These are phyloP conservation scores for Daldinia vernicosa DNA, from an alignment of 495 filamentous ascomycete genomes.

Conservation along the genomic window DNA sequence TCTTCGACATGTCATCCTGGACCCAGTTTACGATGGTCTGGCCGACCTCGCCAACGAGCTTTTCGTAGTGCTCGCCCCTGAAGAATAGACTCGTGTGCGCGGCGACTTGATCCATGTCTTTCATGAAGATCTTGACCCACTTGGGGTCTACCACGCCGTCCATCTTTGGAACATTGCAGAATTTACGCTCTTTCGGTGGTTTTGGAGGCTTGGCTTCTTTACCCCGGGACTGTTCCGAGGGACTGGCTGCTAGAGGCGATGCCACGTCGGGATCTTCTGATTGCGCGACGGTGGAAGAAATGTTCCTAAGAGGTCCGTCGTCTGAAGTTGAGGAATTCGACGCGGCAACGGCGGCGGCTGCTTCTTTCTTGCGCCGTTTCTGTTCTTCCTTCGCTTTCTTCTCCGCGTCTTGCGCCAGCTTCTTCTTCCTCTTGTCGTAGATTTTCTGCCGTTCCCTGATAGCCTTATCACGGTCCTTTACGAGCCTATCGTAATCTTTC, in stretches of 20 bases:
- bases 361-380: conserved; percentile 51
- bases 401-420: conserved; percentile 55
- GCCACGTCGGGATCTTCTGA: conserved; percentile 13
- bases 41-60: conserved; percentile 77
- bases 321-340: conserved; percentile 31
- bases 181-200: conserved; percentile 69
- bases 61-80: conserved; percentile 73
- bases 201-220: conserved; percentile 40
- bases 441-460: conserved; percentile 68
- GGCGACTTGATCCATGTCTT: conserved; percentile 81
- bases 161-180: conserved; percentile 74
- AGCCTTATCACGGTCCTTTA: conserved; percentile 70
- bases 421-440: conserved; percentile 63
- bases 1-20: conserved; percentile 58
- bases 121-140: conserved; percentile 83
- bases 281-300: conserved; percentile 28
- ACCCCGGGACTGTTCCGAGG: conserved; percentile 2
- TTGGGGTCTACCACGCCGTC: conserved; percentile 64
- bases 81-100: conserved; percentile 89
- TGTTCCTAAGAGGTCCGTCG: conserved; percentile 37
- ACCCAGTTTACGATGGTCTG: conserved; percentile 78
- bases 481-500: conserved; percentile 67
- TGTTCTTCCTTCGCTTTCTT: conserved; percentile 52
- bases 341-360: conserved; percentile 27
- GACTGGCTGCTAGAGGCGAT: conserved; percentile 1